Evolutionary conservation across 2,329 filamentous ascomycete species (phyloP).

Genomic region (Epichloe glyceriae): DNA sequence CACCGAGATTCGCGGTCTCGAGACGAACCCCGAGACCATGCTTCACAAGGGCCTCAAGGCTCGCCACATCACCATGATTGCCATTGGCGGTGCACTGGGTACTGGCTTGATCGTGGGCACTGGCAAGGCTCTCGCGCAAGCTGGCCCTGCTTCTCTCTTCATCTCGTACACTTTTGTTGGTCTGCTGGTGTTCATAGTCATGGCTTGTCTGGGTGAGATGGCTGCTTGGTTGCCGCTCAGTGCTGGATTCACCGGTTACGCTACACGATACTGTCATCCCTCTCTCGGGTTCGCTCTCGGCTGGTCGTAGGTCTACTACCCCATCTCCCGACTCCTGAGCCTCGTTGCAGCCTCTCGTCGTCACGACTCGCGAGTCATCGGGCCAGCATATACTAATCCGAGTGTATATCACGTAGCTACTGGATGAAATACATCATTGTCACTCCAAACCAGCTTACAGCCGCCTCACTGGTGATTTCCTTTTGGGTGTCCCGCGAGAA

Average conservation of each 20-base stretch:
- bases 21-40: slow-evolving; percentile 34
- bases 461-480: slow-evolving; percentile 64
- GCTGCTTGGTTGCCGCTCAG: slow-evolving; percentile 67
- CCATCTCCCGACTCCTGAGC: not conserved
- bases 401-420: slow-evolving; percentile 24
- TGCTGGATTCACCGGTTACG: slow-evolving; percentile 72
- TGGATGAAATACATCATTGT: slow-evolving; percentile 77
- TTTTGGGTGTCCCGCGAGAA: slow-evolving; percentile 56
- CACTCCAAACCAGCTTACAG: slow-evolving; percentile 75
- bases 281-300: slow-evolving; percentile 69
- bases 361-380: too few relatives aligned
- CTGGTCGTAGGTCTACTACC: slow-evolving; percentile 41
- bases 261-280: slow-evolving; percentile 65
- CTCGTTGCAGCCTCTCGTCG: not conserved
- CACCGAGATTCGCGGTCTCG: slow-evolving; percentile 32
- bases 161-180: slow-evolving; percentile 60
- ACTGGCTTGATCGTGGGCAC: slow-evolving; percentile 64
- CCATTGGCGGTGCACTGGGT: slow-evolving; percentile 62
- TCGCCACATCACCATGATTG: slow-evolving; percentile 46
- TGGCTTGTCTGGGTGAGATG: slow-evolving; percentile 76
- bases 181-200: slow-evolving; percentile 64
- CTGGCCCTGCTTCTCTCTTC: slow-evolving; percentile 52
- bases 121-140: slow-evolving; percentile 38
- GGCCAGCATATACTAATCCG: slow-evolving; percentile 6
- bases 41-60: slow-evolving; percentile 41